These are phyloP conservation scores for Calonectria crousiana DNA, from an alignment of 2,329 filamentous ascomycete genomes.

Conservation along the genomic window DNA sequence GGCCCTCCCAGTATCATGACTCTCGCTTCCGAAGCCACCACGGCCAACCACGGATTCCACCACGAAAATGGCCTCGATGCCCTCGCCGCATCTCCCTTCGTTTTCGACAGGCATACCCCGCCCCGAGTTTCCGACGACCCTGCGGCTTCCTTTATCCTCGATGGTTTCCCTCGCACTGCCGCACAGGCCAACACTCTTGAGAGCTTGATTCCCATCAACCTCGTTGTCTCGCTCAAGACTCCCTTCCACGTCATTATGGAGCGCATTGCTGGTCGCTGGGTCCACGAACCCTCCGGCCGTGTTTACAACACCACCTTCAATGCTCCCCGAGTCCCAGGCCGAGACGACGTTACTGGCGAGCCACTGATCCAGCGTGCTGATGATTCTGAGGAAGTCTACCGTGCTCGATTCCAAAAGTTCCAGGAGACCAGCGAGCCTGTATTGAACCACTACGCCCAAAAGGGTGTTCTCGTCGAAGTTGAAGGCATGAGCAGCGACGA, in stretches of 20 bases:
- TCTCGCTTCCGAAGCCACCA: conserved; percentile 58
- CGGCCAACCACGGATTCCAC: conserved; percentile 51
- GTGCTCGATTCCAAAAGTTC: conserved; percentile 83
- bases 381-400: conserved; percentile 89
- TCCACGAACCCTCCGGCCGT: conserved; percentile 89
- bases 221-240: conserved; percentile 88
- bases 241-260: conserved; percentile 88
- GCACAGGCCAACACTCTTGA: conserved; percentile 84
- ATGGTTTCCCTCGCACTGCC: conserved; percentile 94
- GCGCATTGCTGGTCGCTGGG: conserved; percentile 92
- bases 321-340: conserved; percentile 81
- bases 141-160: conserved; percentile 90
- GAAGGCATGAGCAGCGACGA: conserved; percentile 92
- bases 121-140: conserved; percentile 74
- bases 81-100: conserved; percentile 55
- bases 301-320: conserved; percentile 98
- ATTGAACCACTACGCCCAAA: conserved; percentile 88
- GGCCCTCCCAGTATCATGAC: conserved; percentile 63
- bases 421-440: conserved; percentile 87
- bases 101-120: conserved; percentile 52
- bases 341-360: conserved; percentile 93
- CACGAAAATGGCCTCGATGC: conserved; percentile 52
- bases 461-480: conserved; percentile 88
- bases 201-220: conserved; percentile 89
- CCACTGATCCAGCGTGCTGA: conserved; percentile 84